phyloP scores from a whole-genome alignment of 306 rosid species.

The Herpetospermum pedunculosum region DNA sequence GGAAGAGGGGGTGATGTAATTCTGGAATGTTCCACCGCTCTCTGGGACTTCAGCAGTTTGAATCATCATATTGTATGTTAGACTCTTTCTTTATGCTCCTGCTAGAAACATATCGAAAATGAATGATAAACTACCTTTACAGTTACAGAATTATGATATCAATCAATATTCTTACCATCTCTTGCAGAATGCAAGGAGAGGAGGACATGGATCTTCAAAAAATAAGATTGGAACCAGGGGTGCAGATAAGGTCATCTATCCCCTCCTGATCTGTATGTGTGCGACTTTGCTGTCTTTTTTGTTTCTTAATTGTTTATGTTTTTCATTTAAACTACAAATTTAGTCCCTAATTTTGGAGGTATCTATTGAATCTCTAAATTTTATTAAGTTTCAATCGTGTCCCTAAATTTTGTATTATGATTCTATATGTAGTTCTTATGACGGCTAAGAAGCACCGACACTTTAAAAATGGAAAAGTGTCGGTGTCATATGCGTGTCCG shows the following conservation, averaged over 20 bases:
- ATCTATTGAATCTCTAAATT: background rate
- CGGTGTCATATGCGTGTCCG: no score
- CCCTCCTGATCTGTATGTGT: background rate
- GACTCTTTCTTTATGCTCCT: conserved; percentile 13
- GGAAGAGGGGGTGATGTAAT: conserved; percentile 91
- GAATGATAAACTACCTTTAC: background rate
- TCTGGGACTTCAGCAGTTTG: conserved; percentile 91
- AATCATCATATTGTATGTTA: conserved; percentile 63
- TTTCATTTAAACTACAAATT: background rate
- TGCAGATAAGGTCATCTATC: conserved; percentile 49
- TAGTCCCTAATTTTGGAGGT: background rate
- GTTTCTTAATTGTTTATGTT: background rate
- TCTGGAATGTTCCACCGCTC: conserved; percentile 61
- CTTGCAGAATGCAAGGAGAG: conserved; percentile 57
- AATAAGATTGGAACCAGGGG: conserved; percentile 79
- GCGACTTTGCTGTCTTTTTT: conserved; percentile 2
- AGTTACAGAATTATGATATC: background rate
- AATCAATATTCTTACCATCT: conserved; percentile 13
- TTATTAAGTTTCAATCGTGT: background rate
- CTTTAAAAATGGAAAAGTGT: no score
- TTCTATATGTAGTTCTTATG: background rate
- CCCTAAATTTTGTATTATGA: background rate
- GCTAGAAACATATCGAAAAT: conserved; percentile 1
- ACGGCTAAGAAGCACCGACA: no score
- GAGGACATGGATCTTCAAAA: conserved; percentile 74